These are phyloP conservation scores for Phascolomyces articulosus DNA, from an alignment of 371 early-diverging fungal genomes.

Conservation along the genomic window DNA sequence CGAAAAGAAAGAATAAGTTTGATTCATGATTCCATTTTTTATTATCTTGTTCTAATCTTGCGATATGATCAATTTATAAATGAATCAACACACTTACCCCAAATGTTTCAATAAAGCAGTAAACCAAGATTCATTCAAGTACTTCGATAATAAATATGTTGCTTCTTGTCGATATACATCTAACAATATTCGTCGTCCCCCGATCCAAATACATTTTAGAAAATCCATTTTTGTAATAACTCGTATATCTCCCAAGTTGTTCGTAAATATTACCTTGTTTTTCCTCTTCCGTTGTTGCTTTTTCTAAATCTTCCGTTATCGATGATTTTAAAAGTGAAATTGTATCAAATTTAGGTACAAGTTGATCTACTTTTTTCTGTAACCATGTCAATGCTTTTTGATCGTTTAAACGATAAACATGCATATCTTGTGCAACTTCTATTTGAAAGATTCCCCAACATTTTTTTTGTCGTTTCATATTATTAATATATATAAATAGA, in stretches of 20 bases:
- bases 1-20: background rate
- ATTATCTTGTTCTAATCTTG: background rate
- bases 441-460: too few species aligned
- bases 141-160: slow-evolving; percentile 15
- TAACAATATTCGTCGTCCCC: too few species aligned
- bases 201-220: background rate
- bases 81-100: background rate
- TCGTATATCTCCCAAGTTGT: background rate
- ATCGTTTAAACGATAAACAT: slow-evolving; percentile 19
- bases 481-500: too few species aligned
- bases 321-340: background rate
- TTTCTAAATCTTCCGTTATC: background rate
- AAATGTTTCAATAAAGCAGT: background rate
- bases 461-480: too few species aligned
- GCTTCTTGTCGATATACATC: slow-evolving; percentile 18
- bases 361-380: slow-evolving; percentile 13
- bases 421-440: slow-evolving; percentile 15
- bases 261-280: slow-evolving; percentile 2
- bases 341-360: background rate
- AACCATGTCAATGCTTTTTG: slow-evolving; percentile 18
- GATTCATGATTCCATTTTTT: too few species aligned
- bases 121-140: slow-evolving; percentile 11
- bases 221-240: background rate
- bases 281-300: slow-evolving; percentile 5
- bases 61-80: too few species aligned